These are phyloP conservation scores for Verticillium tricorpus DNA, from an alignment of 2,329 filamentous ascomycete genomes.

Conservation along the genomic window DNA sequence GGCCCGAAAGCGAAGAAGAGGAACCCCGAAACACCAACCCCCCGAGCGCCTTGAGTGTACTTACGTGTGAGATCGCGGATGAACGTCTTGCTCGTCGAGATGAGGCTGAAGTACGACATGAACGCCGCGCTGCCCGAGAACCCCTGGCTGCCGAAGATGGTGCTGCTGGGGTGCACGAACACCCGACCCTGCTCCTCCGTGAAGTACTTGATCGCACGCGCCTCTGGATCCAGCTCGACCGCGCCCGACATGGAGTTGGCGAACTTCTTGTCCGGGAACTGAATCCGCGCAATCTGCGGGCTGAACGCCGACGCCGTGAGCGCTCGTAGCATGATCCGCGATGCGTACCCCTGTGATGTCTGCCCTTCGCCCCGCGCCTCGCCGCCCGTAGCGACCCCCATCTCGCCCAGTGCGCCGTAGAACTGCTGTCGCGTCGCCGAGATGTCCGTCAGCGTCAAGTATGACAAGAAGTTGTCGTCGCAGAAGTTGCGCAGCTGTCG, in stretches of 20 bases:
- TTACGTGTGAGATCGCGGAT: slow-evolving; percentile 83
- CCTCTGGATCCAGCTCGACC: slow-evolving; percentile 89
- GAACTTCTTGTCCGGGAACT: slow-evolving; percentile 95
- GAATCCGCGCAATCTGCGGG: slow-evolving; percentile 87
- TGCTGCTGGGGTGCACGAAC: slow-evolving; percentile 88
- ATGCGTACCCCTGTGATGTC: slow-evolving; percentile 1
- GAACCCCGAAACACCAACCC: not conserved
- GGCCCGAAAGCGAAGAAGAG: not conserved
- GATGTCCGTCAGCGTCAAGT: slow-evolving; percentile 82
- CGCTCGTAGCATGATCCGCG: slow-evolving; percentile 55
- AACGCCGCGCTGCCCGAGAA: slow-evolving; percentile 74
- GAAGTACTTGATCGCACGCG: slow-evolving; percentile 87
- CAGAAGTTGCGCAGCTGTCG: slow-evolving; percentile 73
- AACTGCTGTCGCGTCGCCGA: slow-evolving; percentile 82
- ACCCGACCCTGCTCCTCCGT: slow-evolving; percentile 80
- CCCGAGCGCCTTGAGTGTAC: slow-evolving; percentile 25
- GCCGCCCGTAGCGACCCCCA: slow-evolving; percentile 62
- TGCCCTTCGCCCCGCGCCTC: slow-evolving; percentile 13
- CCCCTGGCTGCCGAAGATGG: slow-evolving; percentile 75
- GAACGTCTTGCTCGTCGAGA: slow-evolving; percentile 88
- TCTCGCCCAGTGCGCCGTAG: slow-evolving; percentile 77
- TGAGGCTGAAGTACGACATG: slow-evolving; percentile 86
- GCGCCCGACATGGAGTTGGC: slow-evolving; percentile 81
- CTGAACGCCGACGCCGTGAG: slow-evolving; percentile 70
- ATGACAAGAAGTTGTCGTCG: slow-evolving; percentile 77